A percentile compares a stretch with the other conserved stretches of the same genome.
Evolutionary conservation across 164 flowering plant genomes (phyloP).

Genomic region (Magnolia changhungtana): DNA sequence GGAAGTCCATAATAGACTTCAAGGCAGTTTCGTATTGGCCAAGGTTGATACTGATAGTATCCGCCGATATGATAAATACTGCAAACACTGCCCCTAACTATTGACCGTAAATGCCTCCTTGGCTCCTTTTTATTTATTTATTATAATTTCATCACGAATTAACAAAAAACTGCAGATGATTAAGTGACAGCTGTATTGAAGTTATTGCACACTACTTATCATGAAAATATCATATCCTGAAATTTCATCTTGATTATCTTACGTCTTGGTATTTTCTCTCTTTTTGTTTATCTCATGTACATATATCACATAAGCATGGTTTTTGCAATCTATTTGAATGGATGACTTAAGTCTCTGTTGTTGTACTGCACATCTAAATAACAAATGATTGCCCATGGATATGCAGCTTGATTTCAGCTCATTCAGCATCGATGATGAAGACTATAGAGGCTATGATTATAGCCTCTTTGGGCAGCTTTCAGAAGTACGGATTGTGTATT

Average conservation of each 20-base stretch:
- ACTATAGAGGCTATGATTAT: constrained; percentile 84
- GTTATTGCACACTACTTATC: background rate
- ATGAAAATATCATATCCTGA: background rate
- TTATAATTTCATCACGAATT: no score
- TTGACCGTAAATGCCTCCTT: no score
- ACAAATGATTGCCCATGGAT: constrained; percentile 5
- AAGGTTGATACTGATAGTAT: no score
- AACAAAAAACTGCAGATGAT: no score
- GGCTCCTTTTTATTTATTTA: no score
- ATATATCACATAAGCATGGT: background rate
- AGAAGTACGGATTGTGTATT: constrained; percentile 85
- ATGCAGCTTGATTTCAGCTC: constrained; percentile 81
- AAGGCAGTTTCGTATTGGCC: no score
- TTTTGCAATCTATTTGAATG: background rate
- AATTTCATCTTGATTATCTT: background rate
- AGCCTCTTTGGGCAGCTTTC: constrained; percentile 87
- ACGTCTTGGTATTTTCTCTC: background rate
- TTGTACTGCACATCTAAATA: background rate
- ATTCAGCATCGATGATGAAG: constrained; percentile 71
- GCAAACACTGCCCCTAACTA: no score
- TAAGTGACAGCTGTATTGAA: no score
- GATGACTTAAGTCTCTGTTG: background rate
- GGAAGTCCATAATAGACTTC: no score
- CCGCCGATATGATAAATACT: no score
- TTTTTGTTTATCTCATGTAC: background rate